Evolutionary conservation across 805 yeast species (phyloP).

Genomic region (Yueomyces sp.): DNA sequence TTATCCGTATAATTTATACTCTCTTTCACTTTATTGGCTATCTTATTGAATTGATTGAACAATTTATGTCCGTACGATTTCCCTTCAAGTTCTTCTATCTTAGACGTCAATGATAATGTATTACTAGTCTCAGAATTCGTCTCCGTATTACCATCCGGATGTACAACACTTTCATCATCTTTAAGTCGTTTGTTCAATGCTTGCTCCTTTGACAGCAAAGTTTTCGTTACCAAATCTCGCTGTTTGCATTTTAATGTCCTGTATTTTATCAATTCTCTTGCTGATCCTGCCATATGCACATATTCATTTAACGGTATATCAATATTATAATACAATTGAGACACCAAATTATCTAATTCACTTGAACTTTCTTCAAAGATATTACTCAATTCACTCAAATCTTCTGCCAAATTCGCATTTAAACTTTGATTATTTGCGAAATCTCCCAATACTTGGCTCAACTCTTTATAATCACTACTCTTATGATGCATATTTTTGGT

Average conservation of each 20-base stretch:
- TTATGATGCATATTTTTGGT: constrained; percentile 16
- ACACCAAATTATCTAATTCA: constrained; percentile 16
- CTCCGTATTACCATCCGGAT: constrained; percentile 1
- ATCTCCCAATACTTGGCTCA: constrained; percentile 16
- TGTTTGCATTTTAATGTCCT: constrained; percentile 21
- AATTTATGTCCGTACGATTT: constrained; percentile 15
- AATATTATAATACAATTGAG: constrained; percentile 19
- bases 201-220: constrained; percentile 10
- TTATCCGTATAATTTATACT: constrained; percentile 20
- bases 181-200: constrained; percentile 18
- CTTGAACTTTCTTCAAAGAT: constrained; percentile 15
- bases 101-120: neutral
- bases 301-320: constrained; percentile 22
- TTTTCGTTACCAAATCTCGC: constrained; percentile 14
- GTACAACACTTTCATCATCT: constrained; percentile 6
- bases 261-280: constrained; percentile 19
- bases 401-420: constrained; percentile 16
- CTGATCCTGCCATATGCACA: constrained; percentile 20
- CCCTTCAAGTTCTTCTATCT: constrained; percentile 1
- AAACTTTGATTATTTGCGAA: constrained; percentile 12
- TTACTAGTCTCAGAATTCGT: constrained; percentile 6
- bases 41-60: constrained; percentile 16
- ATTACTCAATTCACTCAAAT: constrained; percentile 16
- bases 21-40: constrained; percentile 22
- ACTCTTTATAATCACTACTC: constrained; percentile 14